These are phyloP conservation scores for Inonotus hispidus DNA, from an alignment of 1,284 basidiomycete species.

Conservation along the genomic window DNA sequence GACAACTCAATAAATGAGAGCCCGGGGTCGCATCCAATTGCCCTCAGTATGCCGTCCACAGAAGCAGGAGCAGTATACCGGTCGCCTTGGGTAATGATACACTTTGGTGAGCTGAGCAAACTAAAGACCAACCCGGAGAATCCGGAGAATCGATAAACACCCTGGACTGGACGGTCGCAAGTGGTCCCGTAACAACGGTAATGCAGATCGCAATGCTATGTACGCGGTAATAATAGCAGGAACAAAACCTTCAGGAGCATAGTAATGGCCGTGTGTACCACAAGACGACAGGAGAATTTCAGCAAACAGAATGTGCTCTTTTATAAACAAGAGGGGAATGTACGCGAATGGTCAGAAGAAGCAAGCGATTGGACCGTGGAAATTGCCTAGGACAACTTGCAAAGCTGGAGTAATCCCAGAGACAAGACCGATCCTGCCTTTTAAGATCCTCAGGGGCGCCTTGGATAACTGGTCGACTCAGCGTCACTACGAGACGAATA, in stretches of 20 bases:
- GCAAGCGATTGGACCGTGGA: not conserved
- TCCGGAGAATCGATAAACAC: not conserved
- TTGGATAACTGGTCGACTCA: conserved; percentile 31
- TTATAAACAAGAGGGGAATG: conserved; percentile 12
- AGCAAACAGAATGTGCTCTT: not conserved
- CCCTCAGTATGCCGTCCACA: too few species aligned
- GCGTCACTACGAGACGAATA: conserved; percentile 52
- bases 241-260: not conserved
- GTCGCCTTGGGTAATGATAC: too few species aligned
- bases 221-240: not conserved
- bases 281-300: not conserved
- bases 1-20: too few species aligned
- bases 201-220: not conserved
- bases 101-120: too few species aligned
- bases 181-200: not conserved
- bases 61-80: too few species aligned
- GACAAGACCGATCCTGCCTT: not conserved
- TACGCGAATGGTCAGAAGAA: conserved; percentile 2
- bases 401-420: not conserved
- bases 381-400: not conserved
- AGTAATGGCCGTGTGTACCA: not conserved
- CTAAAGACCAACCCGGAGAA: too few species aligned
- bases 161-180: not conserved
- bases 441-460: conserved; percentile 30
- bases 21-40: too few species aligned